Evolutionary conservation across 2,329 filamentous ascomycete genomes (phyloP).

Genomic region (Cylindrodendrum hubeiense): DNA sequence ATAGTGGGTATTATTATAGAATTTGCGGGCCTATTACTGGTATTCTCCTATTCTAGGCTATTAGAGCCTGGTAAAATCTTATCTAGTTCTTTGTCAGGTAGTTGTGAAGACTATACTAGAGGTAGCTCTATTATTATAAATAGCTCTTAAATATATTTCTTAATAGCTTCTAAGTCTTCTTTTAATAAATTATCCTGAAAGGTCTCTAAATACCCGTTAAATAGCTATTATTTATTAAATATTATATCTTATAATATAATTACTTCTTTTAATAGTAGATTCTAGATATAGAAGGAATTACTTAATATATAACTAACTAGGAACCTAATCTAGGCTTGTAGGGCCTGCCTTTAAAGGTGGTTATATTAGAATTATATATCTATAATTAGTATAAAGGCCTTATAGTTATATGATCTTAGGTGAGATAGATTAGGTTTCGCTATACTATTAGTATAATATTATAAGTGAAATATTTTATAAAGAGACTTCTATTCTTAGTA

Average conservation of each 20-base stretch:
- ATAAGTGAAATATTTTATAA: not conserved
- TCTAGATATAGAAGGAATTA: not conserved
- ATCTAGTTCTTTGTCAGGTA: not conserved
- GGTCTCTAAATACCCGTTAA: not conserved
- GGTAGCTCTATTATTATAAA: not conserved
- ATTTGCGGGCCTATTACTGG: not conserved
- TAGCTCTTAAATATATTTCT: not conserved
- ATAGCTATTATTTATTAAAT: not conserved
- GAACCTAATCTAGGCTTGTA: not conserved
- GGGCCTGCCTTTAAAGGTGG: not conserved
- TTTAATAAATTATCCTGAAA: not conserved
- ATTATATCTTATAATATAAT: not conserved
- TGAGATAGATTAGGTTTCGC: not conserved
- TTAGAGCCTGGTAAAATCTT: not conserved
- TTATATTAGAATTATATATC: not conserved
- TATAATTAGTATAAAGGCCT: not conserved
- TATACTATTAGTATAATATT: not conserved
- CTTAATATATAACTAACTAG: not conserved
- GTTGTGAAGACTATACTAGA: not conserved
- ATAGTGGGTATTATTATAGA: too few species aligned
- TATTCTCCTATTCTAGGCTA: not conserved
- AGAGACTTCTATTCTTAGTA: not conserved
- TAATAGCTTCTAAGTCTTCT: not conserved
- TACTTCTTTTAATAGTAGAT: not conserved
- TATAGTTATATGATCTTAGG: not conserved